These are phyloP conservation scores for Lathyrus aphaca DNA, from an alignment of 306 rosid species.

Conservation along the genomic window DNA sequence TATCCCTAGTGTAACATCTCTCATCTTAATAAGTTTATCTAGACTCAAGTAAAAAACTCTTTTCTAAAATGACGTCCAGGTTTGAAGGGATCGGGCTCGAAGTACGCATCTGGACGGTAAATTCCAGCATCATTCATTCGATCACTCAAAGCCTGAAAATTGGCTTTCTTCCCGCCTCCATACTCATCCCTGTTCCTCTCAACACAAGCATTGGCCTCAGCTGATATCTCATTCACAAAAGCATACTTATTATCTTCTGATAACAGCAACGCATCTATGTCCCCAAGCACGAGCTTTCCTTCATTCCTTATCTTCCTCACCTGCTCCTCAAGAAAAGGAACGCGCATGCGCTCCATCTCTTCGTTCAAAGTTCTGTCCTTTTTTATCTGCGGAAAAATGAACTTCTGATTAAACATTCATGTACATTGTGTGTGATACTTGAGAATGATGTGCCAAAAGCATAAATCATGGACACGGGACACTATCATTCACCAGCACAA, in stretches of 20 bases:
- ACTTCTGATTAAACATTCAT: conserved; percentile 34
- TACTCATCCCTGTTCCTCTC: conserved; percentile 80
- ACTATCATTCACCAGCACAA: conserved; percentile 30
- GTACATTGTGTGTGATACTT: conserved; percentile 3
- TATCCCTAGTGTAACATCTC: conserved; percentile 24
- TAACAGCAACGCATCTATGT: conserved; percentile 68
- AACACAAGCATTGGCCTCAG: conserved; percentile 78
- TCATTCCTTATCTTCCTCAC: conserved; percentile 71
- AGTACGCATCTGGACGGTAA: conserved; percentile 78
- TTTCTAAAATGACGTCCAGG: conserved; percentile 74
- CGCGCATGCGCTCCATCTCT: conserved; percentile 70
- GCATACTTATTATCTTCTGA: conserved; percentile 84
- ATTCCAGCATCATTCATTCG: conserved; percentile 79
- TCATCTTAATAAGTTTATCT: conserved; percentile 13
- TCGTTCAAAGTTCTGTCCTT: conserved; percentile 59
- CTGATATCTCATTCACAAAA: conserved; percentile 88
- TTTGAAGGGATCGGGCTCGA: conserved; percentile 72
- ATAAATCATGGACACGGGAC: not conserved
- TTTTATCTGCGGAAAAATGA: conserved; percentile 56
- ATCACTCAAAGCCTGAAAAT: conserved; percentile 85
- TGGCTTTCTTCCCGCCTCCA: conserved; percentile 87
- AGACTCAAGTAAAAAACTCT: conserved; percentile 54
- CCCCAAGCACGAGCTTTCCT: conserved; percentile 73
- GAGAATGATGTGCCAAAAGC: conserved; percentile 25
- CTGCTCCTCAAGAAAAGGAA: conserved; percentile 94